phyloP scores from a whole-genome alignment of 768 basidiomycete species.

The Auricularia auricula-judae region DNA sequence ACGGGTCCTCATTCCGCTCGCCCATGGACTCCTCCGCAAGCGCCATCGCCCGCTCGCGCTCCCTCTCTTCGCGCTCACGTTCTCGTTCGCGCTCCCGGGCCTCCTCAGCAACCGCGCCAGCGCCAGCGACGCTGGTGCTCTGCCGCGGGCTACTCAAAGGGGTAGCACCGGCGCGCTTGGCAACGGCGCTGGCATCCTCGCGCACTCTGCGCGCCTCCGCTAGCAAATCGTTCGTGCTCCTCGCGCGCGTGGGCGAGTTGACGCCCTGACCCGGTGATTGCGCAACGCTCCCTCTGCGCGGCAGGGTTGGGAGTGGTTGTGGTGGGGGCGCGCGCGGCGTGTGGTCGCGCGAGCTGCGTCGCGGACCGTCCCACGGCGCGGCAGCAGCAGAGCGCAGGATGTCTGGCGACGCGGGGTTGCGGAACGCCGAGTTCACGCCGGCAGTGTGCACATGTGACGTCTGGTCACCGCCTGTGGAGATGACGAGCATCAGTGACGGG shows the following conservation, averaged over 20 bases:
- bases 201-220: slow-evolving; percentile 14
- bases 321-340: background rate
- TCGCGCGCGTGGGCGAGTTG: slow-evolving; percentile 36
- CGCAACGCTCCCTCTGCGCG: background rate
- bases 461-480: background rate
- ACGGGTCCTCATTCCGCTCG: background rate
- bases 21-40: background rate
- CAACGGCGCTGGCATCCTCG: background rate
- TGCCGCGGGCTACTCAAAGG: background rate
- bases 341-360: background rate
- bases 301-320: background rate
- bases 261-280: background rate
- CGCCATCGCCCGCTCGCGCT: background rate
- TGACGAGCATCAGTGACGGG: background rate
- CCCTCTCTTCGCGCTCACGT: background rate
- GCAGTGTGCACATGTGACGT: too few relatives aligned
- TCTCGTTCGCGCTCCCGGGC: background rate
- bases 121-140: background rate
- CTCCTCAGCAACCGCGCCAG: background rate
- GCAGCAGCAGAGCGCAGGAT: slow-evolving; percentile 1
- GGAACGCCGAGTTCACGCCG: background rate
- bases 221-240: slow-evolving; percentile 43
- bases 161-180: background rate
- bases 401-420: slow-evolving; percentile 8
- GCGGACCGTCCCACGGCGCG: background rate